Evolutionary conservation across 106 monocot species (phyloP), one percentile per base, ranked within the genome.

Genomic region (Dendrobium nobile): DNA sequence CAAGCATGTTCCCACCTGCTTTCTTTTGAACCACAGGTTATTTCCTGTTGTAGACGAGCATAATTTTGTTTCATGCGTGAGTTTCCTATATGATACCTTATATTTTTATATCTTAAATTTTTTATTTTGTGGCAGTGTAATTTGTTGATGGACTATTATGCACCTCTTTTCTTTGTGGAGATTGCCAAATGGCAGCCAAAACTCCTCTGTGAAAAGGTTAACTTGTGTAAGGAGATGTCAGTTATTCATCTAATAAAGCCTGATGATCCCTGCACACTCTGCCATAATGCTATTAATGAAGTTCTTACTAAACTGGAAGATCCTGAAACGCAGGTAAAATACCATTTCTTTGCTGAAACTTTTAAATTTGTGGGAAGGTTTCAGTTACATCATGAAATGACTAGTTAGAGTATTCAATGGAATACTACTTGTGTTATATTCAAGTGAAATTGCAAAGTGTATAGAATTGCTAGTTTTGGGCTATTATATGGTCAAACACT

Each of bases 121-220:
- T 58, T 33, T 8, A 72, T 79, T 45, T 75, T 17, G 20, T 86
- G 19, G 79, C 83, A 92, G 92, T 92, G 92, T 83, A 13, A 41
- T 56, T 15, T 15, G 16, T 78, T 92, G 86, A 86, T 90, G 67
- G 86, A 92, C 77, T 86, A 88, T 56, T 90, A 92, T 77, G 80
- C 79, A 42, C 86, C 90, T 65, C 40, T 86, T 54, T 86, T 92
- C 72, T 90, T 90, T 56, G 44, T 41, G 42, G 85, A 90, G 80
- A 67, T 88, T 79, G 59, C 72, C 73, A 83, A 40, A 45, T 61
- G 88, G 77, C 79, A 78, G 48, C 90, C 90, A 28, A 84, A 90
- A 41, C 47, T 81, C 33, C 83, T 92, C 73, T 92, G 90, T 61
- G 83, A 79, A 82, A 86, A 88, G 76, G 42, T 85, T 5, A 82